Percentiles rank a stretch among this genome's conserved stretches.
Conservation (phyloP, 1,284 basidiomycete genomes). For the Anthracocystis panici-leucophaei region DNA sequence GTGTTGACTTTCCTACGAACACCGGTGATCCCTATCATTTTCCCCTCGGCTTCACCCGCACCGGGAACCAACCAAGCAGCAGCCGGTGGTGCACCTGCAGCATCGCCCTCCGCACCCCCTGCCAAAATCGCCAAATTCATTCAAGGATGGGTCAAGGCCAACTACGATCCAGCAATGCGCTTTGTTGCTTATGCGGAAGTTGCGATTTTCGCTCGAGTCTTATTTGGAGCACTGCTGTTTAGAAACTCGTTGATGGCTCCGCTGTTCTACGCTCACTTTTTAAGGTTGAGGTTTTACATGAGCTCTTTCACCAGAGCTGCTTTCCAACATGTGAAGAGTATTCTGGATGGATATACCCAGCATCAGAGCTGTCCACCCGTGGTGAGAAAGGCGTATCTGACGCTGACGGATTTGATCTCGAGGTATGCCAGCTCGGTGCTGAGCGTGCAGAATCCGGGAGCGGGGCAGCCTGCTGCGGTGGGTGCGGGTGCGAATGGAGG, state of each 20-base stretch:
- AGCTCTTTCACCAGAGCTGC: conserved; percentile 67
- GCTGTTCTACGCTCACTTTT: conserved; percentile 67
- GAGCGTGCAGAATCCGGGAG: conserved; percentile 46
- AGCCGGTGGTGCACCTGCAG: conserved; percentile 24
- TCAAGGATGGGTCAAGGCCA: conserved; percentile 69
- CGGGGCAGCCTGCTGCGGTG: conserved; percentile 12
- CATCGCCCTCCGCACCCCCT: conserved; percentile 42
- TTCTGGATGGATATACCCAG: conserved; percentile 60
- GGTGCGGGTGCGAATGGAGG: conserved; percentile 7
- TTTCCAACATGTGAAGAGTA: conserved; percentile 63
- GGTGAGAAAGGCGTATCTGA: conserved; percentile 65
- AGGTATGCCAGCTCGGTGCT: conserved; percentile 67
- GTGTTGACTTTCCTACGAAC: conserved; percentile 65
- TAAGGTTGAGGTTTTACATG: conserved; percentile 68
- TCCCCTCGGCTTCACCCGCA: conserved; percentile 49
- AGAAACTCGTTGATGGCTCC: conserved; percentile 66
- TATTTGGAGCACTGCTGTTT: conserved; percentile 66
- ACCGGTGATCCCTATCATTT: conserved; percentile 58
- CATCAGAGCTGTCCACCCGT: conserved; percentile 63
- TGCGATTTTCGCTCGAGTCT: conserved; percentile 66
- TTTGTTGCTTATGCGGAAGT: conserved; percentile 69
- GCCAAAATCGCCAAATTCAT: conserved; percentile 64
- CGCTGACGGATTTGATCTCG: conserved; percentile 62
- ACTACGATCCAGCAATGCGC: conserved; percentile 70
- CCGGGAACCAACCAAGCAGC: conserved; percentile 35